Percentiles rank a stretch among this genome's conserved stretches.
Conservation (phyloP, 1,139 yeast species). For the Taphrina confusa region DNA sequence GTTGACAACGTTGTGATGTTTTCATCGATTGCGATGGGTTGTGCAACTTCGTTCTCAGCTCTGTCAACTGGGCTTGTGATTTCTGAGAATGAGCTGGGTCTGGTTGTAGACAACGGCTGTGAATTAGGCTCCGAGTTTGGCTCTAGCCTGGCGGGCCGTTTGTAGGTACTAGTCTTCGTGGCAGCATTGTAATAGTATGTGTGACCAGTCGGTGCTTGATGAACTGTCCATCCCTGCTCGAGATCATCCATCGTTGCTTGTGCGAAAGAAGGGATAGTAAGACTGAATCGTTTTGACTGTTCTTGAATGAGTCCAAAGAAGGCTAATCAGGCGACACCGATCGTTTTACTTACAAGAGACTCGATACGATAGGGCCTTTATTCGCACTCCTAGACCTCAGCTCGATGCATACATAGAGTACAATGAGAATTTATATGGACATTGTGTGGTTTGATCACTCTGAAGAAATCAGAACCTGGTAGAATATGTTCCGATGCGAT, state of each 20-base stretch:
- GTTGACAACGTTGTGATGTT: not conserved
- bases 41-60: not conserved
- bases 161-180: constrained; percentile 45
- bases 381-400: no score
- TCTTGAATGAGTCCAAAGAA: no score
- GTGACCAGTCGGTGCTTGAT: constrained; percentile 47
- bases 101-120: not conserved
- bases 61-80: not conserved
- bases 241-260: constrained; percentile 6
- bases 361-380: no score
- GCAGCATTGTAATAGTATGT: constrained; percentile 44
- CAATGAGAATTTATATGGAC: no score
- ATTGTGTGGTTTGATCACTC: no score
- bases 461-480: no score
- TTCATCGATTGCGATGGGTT: not conserved
- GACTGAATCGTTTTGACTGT: no score
- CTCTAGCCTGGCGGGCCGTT: constrained; percentile 39
- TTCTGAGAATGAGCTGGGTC: not conserved
- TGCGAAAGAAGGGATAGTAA: no score
- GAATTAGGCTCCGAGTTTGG: not conserved
- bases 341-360: no score
- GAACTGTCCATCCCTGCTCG: constrained; percentile 44
- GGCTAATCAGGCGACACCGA: no score
- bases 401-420: no score
- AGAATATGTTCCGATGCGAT: no score